Conservation (phyloP, 2,329 filamentous ascomycete species). For the Aspergillus niger region DNA sequence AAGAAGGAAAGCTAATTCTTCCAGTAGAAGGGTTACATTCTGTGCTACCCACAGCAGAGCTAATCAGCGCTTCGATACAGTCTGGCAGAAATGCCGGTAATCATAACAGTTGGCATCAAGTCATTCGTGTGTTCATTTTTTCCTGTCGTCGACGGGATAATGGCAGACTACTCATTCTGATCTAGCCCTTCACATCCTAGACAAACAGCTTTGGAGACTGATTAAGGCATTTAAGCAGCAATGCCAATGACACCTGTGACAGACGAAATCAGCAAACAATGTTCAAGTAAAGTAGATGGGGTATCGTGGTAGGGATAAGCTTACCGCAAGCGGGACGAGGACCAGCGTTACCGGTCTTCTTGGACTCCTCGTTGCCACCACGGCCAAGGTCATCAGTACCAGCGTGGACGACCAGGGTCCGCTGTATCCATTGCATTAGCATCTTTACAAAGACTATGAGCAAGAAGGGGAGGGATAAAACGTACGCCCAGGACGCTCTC, state of each 20-base stretch:
- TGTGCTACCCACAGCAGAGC: neutral
- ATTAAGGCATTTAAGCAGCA: constrained; percentile 60
- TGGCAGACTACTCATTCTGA: constrained; percentile 15
- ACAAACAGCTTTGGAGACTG: constrained; percentile 14
- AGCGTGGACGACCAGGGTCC: constrained; percentile 90
- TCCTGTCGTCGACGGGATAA: constrained; percentile 14
- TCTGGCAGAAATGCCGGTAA: neutral
- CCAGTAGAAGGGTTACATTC: neutral
- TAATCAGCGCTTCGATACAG: neutral
- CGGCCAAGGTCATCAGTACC: constrained; percentile 97
- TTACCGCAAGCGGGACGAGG: constrained; percentile 89
- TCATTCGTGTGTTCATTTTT: constrained; percentile 12
- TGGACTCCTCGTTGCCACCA: constrained; percentile 88
- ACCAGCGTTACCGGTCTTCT: constrained; percentile 98
- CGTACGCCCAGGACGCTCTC: constrained; percentile 90
- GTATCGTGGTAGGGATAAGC: constrained; percentile 30
- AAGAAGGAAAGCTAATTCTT: neutral
- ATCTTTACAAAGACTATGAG: neutral
- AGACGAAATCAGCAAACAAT: neutral
- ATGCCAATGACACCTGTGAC: constrained; percentile 80
- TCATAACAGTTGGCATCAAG: constrained; percentile 2
- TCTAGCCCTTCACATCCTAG: constrained; percentile 17
- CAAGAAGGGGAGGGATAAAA: constrained; percentile 14
- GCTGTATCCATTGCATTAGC: constrained; percentile 53
- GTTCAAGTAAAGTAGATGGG: neutral